phyloP scores from a whole-genome alignment of 495 filamentous ascomycete genomes.

The Talaromyces nanjingensis region DNA sequence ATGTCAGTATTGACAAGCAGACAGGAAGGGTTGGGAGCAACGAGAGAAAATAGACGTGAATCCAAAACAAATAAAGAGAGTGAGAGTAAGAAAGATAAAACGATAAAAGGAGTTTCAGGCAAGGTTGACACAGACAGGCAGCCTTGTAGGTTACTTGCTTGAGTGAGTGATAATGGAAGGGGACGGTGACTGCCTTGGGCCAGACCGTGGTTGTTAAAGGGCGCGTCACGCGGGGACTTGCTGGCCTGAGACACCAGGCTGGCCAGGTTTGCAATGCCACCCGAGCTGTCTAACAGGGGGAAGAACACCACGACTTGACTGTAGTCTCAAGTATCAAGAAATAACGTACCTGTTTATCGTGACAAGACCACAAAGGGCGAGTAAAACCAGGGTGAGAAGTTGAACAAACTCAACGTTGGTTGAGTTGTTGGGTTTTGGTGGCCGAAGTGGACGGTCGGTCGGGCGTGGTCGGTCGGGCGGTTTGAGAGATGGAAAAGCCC shows the following conservation, averaged over 20 bases:
- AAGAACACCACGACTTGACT: not conserved
- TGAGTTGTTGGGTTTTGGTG: not conserved
- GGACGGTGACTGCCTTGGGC: constrained; percentile 5
- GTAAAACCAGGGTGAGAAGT: not conserved
- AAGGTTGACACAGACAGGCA: constrained; percentile 9
- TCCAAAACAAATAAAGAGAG: constrained; percentile 14
- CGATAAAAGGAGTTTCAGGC: constrained; percentile 8
- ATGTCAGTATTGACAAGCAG: not conserved
- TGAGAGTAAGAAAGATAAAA: constrained; percentile 12
- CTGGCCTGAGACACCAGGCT: not conserved
- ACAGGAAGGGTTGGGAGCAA: constrained; percentile 11
- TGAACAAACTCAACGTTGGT: not conserved
- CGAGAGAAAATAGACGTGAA: constrained; percentile 12
- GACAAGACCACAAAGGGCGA: not conserved
- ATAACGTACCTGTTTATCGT: not conserved
- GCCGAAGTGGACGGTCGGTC: not conserved
- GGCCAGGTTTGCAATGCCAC: not conserved
- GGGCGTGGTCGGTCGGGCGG: not conserved
- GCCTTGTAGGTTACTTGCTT: not conserved
- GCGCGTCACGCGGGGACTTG: constrained; percentile 8
- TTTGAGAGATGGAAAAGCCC: not conserved
- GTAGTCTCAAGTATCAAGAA: not conserved
- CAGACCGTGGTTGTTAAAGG: not conserved
- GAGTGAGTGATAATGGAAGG: not conserved
- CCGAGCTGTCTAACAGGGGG: not conserved